Base-by-base conservation (phyloP, 306 rosid genomes). In the Ceratonia siliqua region DNA sequence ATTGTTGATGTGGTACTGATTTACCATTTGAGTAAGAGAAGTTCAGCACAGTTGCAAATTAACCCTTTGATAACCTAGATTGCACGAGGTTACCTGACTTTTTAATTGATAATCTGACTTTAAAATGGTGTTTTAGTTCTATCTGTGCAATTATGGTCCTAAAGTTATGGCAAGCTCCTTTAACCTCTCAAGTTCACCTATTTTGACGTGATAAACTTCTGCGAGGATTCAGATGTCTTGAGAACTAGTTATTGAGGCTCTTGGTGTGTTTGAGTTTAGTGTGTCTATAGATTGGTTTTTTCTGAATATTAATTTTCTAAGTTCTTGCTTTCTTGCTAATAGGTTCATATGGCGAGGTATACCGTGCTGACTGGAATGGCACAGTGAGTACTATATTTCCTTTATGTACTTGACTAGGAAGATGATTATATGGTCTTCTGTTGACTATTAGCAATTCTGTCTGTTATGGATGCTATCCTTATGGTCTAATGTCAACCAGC, bases 281-380 rank as follows among this genome's bases (percentile, higher is more conserved):
- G 30, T 56, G 66, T 45, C 69, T 59, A 13, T 62, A 10, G n/a
- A 39, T 69, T 18, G 25, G 73, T 80, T 70, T 43, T 28, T 6
- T 2, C 18, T 35, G 52, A 30, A 55, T 84, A n/a, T 48, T 83
- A 48, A 12, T 35, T 20, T 62, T 68, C 61, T 66, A 52, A 71
- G 39, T 76, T 71, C 75, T 59, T 67, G 21, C 69, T 73, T 79
- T 80, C 67, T 61, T 81, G 62, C n/a, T 18, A 36, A 64, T 81
- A 95, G 99, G 99, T 87, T 95, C 99, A 18, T 95, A 95, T 79
- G 99, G 99, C 6, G 99, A 95, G 88, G 99, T 95, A 41, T 95
- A 90, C 81, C 97, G 75, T 58, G 99, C 99, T 0, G 99, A 95
- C 84, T 92, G 93, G 99, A 90, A 95, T 82, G 99, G 97, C 82